Evolutionary conservation across 2,329 filamentous ascomycete species (phyloP).

Genomic region (Colletotrichum costaricense): DNA sequence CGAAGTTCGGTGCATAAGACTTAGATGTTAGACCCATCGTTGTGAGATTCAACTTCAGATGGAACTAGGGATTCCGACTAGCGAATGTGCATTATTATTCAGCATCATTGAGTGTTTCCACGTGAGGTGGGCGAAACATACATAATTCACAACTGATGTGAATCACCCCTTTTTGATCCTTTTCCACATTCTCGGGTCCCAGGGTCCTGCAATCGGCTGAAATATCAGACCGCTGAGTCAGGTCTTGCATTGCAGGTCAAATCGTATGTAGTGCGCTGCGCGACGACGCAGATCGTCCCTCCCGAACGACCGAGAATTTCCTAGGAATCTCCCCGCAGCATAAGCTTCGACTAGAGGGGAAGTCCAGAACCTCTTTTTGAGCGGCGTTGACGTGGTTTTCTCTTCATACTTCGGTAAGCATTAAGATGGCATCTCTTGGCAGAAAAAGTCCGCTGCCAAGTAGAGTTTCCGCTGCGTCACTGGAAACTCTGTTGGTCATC

Average conservation of each 20-base stretch:
- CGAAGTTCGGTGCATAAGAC: background rate
- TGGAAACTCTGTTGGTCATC: background rate
- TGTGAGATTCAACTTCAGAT: background rate
- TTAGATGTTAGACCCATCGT: background rate
- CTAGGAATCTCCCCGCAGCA: constrained; percentile 1
- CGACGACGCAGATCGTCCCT: background rate
- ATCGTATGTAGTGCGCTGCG: background rate
- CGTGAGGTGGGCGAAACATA: background rate
- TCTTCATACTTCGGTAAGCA: background rate
- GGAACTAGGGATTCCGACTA: background rate
- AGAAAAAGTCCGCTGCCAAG: background rate
- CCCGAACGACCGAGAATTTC: constrained; percentile 10
- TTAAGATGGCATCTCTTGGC: constrained; percentile 10
- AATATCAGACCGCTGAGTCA: constrained; percentile 21
- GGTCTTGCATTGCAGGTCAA: background rate
- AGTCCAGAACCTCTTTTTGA: constrained; percentile 1
- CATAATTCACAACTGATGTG: background rate
- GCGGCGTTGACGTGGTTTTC: background rate
- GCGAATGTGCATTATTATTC: background rate
- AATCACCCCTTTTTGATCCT: background rate
- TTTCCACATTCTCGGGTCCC: background rate
- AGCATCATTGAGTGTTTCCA: constrained; percentile 17
- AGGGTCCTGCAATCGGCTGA: constrained; percentile 8
- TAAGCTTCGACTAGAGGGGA: constrained; percentile 5
- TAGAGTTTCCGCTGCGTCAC: constrained; percentile 5